Base-by-base conservation (phyloP, 192 early-diverging fungal genomes). In the Backusella circina region DNA sequence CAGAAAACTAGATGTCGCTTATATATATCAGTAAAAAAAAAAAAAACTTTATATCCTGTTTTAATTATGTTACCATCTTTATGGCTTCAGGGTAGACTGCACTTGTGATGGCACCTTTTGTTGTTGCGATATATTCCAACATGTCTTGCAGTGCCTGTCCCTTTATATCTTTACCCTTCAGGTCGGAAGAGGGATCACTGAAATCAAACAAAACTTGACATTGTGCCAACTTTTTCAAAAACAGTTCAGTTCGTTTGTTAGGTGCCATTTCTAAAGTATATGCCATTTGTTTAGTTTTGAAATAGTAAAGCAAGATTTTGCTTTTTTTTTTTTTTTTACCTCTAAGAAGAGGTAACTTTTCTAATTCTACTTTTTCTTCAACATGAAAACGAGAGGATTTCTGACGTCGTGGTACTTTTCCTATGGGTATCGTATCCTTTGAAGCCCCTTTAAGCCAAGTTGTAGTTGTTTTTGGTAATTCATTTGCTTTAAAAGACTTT, bases 101-200 rank as follows among this genome's bases (percentile, higher is more conserved):
- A 61, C 95, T 94, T 0, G 93, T 94, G 37, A 99, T 91, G 21
- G 95, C 95, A 41, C 93, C 94, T 39, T 95, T 88, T 76, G 93
- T 95, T 78, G 89, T 95, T 32, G 88, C 90, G 64, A 99, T 95
- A 75, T 98, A 99, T 32, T 99, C 95, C 38, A 98, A 88, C 26
- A 99, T 88, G 77, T 99, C 98, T 26, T 88, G 89, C 77, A 99
- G 83, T 13, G 96, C 90, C 73, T 92, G 91, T 69, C 95, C 91
- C 80, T 99, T 99, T 74, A 98, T 95, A 75, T 99, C 97, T 74
- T 99, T 99, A 75, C 95, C 95, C 70, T 92, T 94, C 5, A 98
- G 77, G 78, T 97, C 94, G 33, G 91, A 89, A 65, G 93, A 87
- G 10, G 91, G 86, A 83, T 97, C 97, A 77, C 92, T 97, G 75